A percentile compares a stretch with the other conserved stretches of the same genome.
Evolutionary conservation across 108 stramenopile species (phyloP).

Genomic region (Fragilariopsis cylindrus): DNA sequence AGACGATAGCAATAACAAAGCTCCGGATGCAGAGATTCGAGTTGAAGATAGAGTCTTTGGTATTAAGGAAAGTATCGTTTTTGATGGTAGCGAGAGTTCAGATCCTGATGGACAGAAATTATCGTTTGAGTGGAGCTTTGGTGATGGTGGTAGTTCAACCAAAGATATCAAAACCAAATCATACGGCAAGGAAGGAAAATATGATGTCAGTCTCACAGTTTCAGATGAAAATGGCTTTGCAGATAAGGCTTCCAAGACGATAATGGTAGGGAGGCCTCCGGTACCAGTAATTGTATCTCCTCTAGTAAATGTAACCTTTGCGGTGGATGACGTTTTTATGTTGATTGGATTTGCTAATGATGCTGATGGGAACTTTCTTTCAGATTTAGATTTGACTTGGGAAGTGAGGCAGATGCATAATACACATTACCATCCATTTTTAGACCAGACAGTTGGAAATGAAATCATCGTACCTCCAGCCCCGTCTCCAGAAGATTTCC

Average conservation of each 20-base stretch:
- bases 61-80: constrained; percentile 11
- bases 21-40: constrained; percentile 22
- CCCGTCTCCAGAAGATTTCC: constrained; percentile 39
- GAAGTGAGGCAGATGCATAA: constrained; percentile 39
- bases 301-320: constrained; percentile 13
- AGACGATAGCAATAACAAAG: constrained; percentile 17
- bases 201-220: constrained; percentile 18
- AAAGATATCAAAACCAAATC: not conserved
- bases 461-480: constrained; percentile 22
- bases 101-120: constrained; percentile 38
- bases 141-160: constrained; percentile 25
- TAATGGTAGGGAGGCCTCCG: constrained; percentile 18
- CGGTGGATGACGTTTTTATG: constrained; percentile 32
- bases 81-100: constrained; percentile 36
- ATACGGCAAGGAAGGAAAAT: constrained; percentile 20
- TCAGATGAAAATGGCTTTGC: constrained; percentile 23
- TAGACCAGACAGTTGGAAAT: constrained; percentile 24
- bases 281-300: constrained; percentile 16
- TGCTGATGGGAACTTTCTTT: constrained; percentile 16
- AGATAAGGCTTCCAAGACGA: not conserved
- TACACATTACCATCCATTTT: constrained; percentile 38
- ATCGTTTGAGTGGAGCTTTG: constrained; percentile 34
- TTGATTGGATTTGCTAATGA: constrained; percentile 30
- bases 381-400: constrained; percentile 32
- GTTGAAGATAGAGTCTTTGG: not conserved